Evolutionary conservation across 169 alveolate genomes (phyloP), one percentile per base, ranked within the genome.

Genomic region (Plasmodium gallinaceum): DNA sequence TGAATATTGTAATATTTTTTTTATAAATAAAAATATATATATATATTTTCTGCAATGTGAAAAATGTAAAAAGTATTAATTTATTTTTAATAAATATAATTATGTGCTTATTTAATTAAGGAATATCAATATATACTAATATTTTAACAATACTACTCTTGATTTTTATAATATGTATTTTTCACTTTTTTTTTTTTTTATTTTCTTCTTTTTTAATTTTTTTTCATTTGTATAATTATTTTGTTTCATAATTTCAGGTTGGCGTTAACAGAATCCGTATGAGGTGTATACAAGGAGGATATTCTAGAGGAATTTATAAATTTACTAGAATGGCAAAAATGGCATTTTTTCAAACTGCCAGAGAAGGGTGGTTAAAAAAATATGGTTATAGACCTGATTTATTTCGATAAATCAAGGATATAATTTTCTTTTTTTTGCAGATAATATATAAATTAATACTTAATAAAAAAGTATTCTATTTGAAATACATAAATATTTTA

Each of bases 331-430:
- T 95, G 96, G 93, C 96, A 43, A 93, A 92, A 83, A 92, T 95
- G 96, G 96, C 96, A 14, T 94, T 95, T 88, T 90, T 73, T 48
- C 97, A 95, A 86, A 94, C 94, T 26, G 96, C 96, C 16, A 60
- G 97, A 46, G 97, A 95, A 83, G 97, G 97, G 51, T 95, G 97
- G 97, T 93, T 95, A 57, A 89, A 88, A 80, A 87, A 88, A 45
- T 95, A 93, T 80, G 97, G 97, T 39, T 94, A 92, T 73, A 26
- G 96, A 43, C 95, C 96, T 66, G 96, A 94, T 74, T 66, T 94
- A 61, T 94, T 94, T 86, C 42, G 96, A 70, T 94, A 88, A 91
- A 20, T 66, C 24, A 37, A 18, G 7, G 61, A 26, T 22, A 14
- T 16, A 64, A 18, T 48, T 45, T 18, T 20, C 7, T 74, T 60